Base-by-base conservation (phyloP, 176 grass and related monocot species). In the Cenchrus purpureus region DNA sequence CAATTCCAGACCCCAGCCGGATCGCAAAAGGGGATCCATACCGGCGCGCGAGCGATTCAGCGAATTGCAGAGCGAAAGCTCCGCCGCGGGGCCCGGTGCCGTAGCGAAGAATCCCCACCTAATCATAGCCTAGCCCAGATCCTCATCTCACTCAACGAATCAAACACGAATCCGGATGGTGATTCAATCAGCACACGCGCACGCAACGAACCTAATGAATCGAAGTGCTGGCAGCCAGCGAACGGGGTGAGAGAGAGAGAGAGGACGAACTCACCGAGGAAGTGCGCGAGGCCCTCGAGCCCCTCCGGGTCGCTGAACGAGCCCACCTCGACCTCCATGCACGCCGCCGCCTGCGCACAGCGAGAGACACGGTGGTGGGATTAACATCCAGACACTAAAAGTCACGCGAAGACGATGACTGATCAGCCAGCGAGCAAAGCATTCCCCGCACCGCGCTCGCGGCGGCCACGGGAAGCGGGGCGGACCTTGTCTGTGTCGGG, bases 241-340 rank as follows among this genome's bases (percentile, higher is more conserved):
- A 72, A 59, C 80, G 86, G 55, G 5, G 6, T 4, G 45, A 17
- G 58, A 6, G 68, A 52, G 1, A 16, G 32, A 29, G 46, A 7
- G 34, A 20, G 45, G 25, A 25, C 14, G 70, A 65, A 86, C 82
- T 86, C 71, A 98, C 97, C 97, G 60, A 98, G 91, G 84, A 98
- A 98, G 87, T 98, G 97, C 71, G 97, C 93, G 68, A 98, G 89
- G 80, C 97, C 97, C 87, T 98, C 97, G 16, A 98, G 83, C 59
- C 91, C 97, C 60, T 92, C 91, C 32, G 97, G 97, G 64, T 98
- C 93, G 74, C 91, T 85, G 89, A 92, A 98, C 43, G 49, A 98
- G 22, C 96, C 96, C 28, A 98, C 91, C 48, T 73, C 83, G 22
- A 98, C 97, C 84, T 96, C 87, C 97, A 98, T 98, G 22, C 86